These are phyloP conservation scores for Fraxinus cuspidata DNA, from an alignment of 257 asterid genomes.

Conservation along the genomic window DNA sequence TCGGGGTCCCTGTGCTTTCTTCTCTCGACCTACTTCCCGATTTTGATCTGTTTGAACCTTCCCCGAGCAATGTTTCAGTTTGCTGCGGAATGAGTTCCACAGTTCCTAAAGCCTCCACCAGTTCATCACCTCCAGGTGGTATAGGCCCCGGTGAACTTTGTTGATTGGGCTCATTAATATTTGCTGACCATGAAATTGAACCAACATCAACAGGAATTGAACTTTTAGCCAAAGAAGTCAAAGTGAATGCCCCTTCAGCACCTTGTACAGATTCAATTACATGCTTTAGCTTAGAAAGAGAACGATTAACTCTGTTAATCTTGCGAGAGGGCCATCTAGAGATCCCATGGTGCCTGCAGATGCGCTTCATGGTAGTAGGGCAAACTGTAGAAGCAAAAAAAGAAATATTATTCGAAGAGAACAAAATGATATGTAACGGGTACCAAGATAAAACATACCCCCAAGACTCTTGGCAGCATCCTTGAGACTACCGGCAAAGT, in stretches of 20 bases:
- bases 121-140: constrained; percentile 43
- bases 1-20: constrained; percentile 76
- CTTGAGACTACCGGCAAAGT: constrained; percentile 88
- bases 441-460: constrained; percentile 49
- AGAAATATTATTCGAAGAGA: not conserved
- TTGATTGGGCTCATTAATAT: constrained; percentile 47
- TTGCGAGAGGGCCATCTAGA: constrained; percentile 98
- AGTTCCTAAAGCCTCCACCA: constrained; percentile 34
- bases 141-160: constrained; percentile 42
- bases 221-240: constrained; percentile 64
- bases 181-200: constrained; percentile 66
- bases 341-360: constrained; percentile 92
- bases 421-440: constrained; percentile 9
- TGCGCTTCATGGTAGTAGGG: constrained; percentile 94
- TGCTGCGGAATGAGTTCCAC: constrained; percentile 33
- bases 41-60: constrained; percentile 53
- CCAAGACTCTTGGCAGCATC: constrained; percentile 96
- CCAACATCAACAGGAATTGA: constrained; percentile 69
- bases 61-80: constrained; percentile 27
- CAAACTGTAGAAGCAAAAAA: constrained; percentile 58
- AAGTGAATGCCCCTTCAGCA: constrained; percentile 73
- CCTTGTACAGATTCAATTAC: constrained; percentile 92
- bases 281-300: constrained; percentile 80
- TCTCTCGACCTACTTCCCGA: constrained; percentile 75
- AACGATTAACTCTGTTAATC: constrained; percentile 91